Base-by-base conservation (phyloP, 73 alveolate species). In the Symbiodinium natans region DNA sequence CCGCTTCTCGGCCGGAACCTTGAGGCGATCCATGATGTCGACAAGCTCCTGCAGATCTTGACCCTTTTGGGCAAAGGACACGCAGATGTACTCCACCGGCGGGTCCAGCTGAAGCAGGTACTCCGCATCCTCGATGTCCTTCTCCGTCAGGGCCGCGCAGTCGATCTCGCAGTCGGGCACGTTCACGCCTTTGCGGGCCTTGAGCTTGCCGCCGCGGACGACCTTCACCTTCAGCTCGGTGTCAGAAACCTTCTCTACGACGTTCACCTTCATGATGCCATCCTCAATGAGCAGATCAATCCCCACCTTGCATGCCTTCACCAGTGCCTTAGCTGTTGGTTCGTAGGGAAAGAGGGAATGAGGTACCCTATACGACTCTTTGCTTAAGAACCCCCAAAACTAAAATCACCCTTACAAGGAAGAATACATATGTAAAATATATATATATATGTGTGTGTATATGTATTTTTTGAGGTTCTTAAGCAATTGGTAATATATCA, bases 41-140 rank as follows among this genome's bases (percentile, higher is more conserved):
- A 92, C 59, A 39, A 92, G 83, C 63, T 92, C 98, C 34, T 92
- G 98, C 42, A 92, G 68, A 48, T 92, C 98, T 68, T 92, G 98
- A 19, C 92, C 97, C 97, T 90, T 90, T 39, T 90, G 97, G 48
- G 97, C 97, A 33, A 90, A 90, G 75, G 97, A 90, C 80, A 90
- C 98, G 83, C 98, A 92, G 46, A 92, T 92, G 92, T 92, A 92
- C 73, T 92, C 98, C 54, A 74, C 90, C 1, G 98, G 98, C 4
- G 98, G 98, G 23, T 92, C 98, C 92, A 92, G 75, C 68, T 77
- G 90, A 48, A 92, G 68, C 83, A 92, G 31, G 23, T 92, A 92
- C 43, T 92, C 98, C 21, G 98, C 98, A 92, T 92, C 98, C 31
- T 92, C 98, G 41, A 92, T 92, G 84, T 92, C 98, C 98, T 92